Evolutionary conservation across 495 filamentous ascomycete genomes (phyloP), one percentile per base, ranked within the genome.

Genomic region (Tetracladium setigerum): DNA sequence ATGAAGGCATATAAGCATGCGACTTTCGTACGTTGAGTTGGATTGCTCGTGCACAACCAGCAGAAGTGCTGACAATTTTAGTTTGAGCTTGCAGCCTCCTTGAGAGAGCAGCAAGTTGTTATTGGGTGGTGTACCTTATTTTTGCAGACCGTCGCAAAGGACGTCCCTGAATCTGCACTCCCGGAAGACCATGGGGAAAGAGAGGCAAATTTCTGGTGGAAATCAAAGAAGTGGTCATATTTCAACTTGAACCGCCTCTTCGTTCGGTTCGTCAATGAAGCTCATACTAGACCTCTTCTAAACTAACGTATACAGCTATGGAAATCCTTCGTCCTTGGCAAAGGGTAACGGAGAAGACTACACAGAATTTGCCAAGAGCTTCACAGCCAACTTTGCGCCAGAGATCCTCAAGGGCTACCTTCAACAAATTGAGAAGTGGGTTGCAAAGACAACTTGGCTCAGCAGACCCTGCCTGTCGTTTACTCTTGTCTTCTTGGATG

Each of bases 221-320:
- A 97, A 74, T 86, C 89, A 44, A 98, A 97, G 84, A 98, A 97
- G 66, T 97, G 92, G 94, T 84, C 91, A 5, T 97, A 96, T 63
- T 91, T 87, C 54, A 97, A 96, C 67, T 70, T 98, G 46, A 98
- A 98, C 65, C 78, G 92, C 53, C 78, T 97, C 10, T 98, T 90
- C 63, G 91, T 95, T 49, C 77, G 91, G 86, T 91, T 72, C 37
- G 78, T 60, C 36, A 31, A 41, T 36, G 19, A 36, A 36, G 7
- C 42, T 22, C 11, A 30, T 13, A 30, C 16, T 4, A 12, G 15
- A 10, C 46, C 2, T 27, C 10, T 31, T 33, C 5, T 43, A 11
- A 8, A 24, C 42, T 57, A 40, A 61, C 17, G 7, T 5, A 43
- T 32, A 15, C 42, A 95, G 89, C 68, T 95, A 98, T 54, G 92